A percentile compares a stretch with the other conserved stretches of the same genome.
Evolutionary conservation across 2,329 filamentous ascomycete species (phyloP).

Genomic region (Mycosphaerelloides madeirae): DNA sequence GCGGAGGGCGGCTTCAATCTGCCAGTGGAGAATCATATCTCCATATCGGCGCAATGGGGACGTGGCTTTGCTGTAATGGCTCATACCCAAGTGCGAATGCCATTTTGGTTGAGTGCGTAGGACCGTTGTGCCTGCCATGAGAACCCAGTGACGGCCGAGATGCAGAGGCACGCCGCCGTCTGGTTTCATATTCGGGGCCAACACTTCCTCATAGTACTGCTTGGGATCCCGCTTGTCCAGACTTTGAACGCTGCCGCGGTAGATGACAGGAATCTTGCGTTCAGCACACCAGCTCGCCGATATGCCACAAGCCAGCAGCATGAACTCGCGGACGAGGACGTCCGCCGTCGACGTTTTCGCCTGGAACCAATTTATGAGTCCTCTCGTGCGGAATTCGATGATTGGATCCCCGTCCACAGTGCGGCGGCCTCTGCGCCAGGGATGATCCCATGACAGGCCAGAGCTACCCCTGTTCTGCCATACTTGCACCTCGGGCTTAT

Average conservation of each 20-base stretch:
- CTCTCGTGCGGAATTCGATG: slow-evolving; percentile 34
- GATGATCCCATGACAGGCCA: slow-evolving; percentile 40
- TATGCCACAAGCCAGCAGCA: slow-evolving; percentile 54
- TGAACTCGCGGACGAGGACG: slow-evolving; percentile 43
- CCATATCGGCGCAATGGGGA: slow-evolving; percentile 58
- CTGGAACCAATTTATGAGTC: slow-evolving; percentile 33
- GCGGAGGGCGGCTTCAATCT: slow-evolving; percentile 58
- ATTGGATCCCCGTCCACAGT: slow-evolving; percentile 42
- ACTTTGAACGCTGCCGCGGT: slow-evolving; percentile 35
- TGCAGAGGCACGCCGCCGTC: slow-evolving; percentile 32
- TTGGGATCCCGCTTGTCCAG: slow-evolving; percentile 32
- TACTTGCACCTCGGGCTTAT: slow-evolving; percentile 32
- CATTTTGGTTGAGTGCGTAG: slow-evolving; percentile 45
- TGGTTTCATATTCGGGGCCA: slow-evolving; percentile 33
- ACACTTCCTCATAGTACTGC: slow-evolving; percentile 31
- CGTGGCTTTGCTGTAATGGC: slow-evolving; percentile 54
- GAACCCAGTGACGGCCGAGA: slow-evolving; percentile 40
- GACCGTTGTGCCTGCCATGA: slow-evolving; percentile 38
- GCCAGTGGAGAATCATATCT: slow-evolving; percentile 60
- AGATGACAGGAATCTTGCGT: slow-evolving; percentile 49
- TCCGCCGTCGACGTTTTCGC: slow-evolving; percentile 13
- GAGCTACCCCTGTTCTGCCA: slow-evolving; percentile 29
- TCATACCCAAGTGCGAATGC: slow-evolving; percentile 50
- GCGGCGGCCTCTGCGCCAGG: slow-evolving; percentile 35
- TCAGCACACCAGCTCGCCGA: slow-evolving; percentile 50